Base-by-base conservation (phyloP, 345 rosid genomes). In the Melaleuca alternifolia region DNA sequence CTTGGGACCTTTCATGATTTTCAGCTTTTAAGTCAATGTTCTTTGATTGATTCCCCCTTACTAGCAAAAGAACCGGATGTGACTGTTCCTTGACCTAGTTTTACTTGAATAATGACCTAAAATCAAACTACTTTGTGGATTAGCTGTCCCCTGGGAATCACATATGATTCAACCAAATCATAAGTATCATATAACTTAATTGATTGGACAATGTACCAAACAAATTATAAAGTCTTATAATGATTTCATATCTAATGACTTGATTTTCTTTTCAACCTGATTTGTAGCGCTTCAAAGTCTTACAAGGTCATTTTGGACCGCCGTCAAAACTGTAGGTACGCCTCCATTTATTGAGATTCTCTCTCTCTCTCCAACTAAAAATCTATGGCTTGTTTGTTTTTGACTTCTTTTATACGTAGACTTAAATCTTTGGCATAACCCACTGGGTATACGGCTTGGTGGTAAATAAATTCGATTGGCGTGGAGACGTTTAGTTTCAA, bases 31-130 rank as follows among this genome's bases (percentile, higher is more conserved):
- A 13, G 18, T n/a, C 37, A 12, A 59, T 59, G 0, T 59, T 59
- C 33, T n/a, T 13, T 6, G 0, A 6, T 59, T 13, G 71, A 59
- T 59, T 59, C 37, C 9, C 13, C 71, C 18, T 4, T 59, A n/a
- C 37, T 61, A 28, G 10, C 20, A 3, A 61, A 61, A 61, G 75
- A 28, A 61, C 9, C 0, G 1, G 2, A 28, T 6, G 0, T 14
- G 1, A 28, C n/a, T 61, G 1, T 37, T 61, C 28, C 41, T 41
- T 41, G 41, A 59, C 33, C 6, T 59, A 6, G 65, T 26, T 59
- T 24, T 59, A 26, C 33, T 26, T 59, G 15, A 26, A 59, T 59
- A n/a, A n/a, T 59, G 33, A 12, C 65, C 3, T 26, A 15, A 26
- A 13, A 26, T 59, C 16, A 3, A 59, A 11, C 33, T 26, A 11